Base-by-base conservation (phyloP, 2,329 filamentous ascomycete genomes). In the Mycosphaerella sp. region DNA sequence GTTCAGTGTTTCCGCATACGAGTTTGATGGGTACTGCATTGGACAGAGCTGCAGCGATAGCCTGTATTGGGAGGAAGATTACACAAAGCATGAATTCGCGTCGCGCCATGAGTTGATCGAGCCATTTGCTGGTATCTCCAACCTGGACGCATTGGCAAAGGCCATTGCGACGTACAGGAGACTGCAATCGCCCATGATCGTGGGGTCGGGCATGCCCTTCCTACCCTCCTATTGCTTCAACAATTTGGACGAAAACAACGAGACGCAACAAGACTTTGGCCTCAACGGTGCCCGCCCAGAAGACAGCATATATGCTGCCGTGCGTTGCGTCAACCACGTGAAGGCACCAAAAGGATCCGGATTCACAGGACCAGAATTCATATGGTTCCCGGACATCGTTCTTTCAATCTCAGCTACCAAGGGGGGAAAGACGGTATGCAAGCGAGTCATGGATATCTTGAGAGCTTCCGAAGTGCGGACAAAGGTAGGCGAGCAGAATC, bases 151-250 rank as follows among this genome's bases (percentile, higher is more conserved):
- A 10, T n/a, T 36, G 34, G 40, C 7, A 17, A 32, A 46, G n/a
- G 29, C 44, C 10, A 32, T 17, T 31, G 29, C 9, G 23, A 31
- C 44, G 26, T 11, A 32, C 6, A 46, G 6, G 44, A 46, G 31
- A 26, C 26, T 26, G 26, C 26, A 6, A 26, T 12, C 44, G 21
- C 14, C 36, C 6, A 21, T 8, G 10, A 34, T 52, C 23, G 34
- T 36, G 3, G 49, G 42, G 3, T 46, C 42, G 38, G 52, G 52
- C 17, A 41, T 54, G 29, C 46, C 46, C 12, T 54, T 50, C 45
- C 21, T 54, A 43, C 52, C 52, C 10, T 36, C 39, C 8, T 49
- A 48, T 32, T 49, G 45, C 32, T 49, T 44, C 41, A 54, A 54
- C 34, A 29, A 34, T 3, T 3, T 52, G 23, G 32, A 46, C 11